Base-by-base conservation (phyloP, 1,139 yeast species). In the Magnusiomyces ingens region DNA sequence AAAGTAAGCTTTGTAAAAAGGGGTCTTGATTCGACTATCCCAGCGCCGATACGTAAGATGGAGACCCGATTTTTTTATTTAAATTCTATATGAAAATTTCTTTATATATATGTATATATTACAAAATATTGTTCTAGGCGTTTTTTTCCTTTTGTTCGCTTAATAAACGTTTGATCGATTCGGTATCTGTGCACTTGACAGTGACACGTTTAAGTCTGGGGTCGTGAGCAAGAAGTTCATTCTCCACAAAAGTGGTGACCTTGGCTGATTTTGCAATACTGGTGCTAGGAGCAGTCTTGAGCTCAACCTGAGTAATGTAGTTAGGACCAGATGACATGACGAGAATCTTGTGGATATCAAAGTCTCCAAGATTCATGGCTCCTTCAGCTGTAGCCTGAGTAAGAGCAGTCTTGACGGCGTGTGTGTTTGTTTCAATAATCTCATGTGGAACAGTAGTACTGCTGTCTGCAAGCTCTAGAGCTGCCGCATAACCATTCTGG, bases 381-480 rank as follows among this genome's bases (percentile, higher is more conserved):
- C 26, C 32, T 15, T 49, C 19, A 19, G 51, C 42, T 13, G 40
- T 40, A 21, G 51, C 51, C 38, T 49, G 52, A 29, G 45, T 22
- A 19, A 64, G 51, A 8, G 59, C 58, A 12, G 54, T 52, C 17
- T 55, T 50, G 13, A 62, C 58, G 32, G 59, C 55, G 8, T 56
- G 56, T 15, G 50, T 55, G 44, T 60, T 62, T 8, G 52, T 48
- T 6, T 56, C 60, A n/a, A 58, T 41, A 36, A 57, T 55, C 17
- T 57, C 59, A 2, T 46, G 51, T 11, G 57, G 61, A 19, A 59
- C 58, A 15, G 60, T 55, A 21, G 54, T 53, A 11, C 61, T 60
- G 41, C 75, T 75, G 63, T 90, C 99, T 29, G 88, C 77, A 54
- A 93, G 73, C 66, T 93, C 98, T 57, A 77, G 75, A 62, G 85